Conservation (phyloP, 2,329 filamentous ascomycete genomes). For the Nemania serpens region DNA sequence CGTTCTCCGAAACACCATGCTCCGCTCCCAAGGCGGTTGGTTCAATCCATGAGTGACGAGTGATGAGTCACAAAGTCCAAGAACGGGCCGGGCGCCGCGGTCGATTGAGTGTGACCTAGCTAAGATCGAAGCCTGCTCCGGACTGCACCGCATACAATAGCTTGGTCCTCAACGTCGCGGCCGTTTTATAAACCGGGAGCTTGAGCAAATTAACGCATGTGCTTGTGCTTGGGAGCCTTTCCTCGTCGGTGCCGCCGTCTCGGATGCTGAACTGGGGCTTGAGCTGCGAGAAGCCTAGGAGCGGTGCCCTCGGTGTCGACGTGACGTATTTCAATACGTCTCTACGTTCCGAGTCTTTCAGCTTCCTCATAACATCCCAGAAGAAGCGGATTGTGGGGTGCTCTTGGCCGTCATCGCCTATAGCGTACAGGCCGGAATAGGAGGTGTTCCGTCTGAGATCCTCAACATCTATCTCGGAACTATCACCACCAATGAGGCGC, state of each 20-base stretch:
- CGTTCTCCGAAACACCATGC: background rate
- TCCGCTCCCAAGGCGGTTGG: background rate
- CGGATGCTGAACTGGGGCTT: slow-evolving; percentile 88
- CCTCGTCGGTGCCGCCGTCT: slow-evolving; percentile 77
- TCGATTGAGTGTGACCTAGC: slow-evolving; percentile 43
- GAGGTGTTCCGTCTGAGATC: slow-evolving; percentile 83
- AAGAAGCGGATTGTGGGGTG: slow-evolving; percentile 86
- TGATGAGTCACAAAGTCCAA: background rate
- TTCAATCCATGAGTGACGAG: background rate
- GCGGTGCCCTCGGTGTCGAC: slow-evolving; percentile 84
- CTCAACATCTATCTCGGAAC: slow-evolving; percentile 81
- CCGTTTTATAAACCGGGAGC: slow-evolving; percentile 77
- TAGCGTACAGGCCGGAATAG: slow-evolving; percentile 85
- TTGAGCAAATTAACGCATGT: slow-evolving; percentile 97
- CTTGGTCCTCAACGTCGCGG: slow-evolving; percentile 72
- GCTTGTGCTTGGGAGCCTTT: slow-evolving; percentile 85
- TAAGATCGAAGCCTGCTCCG: slow-evolving; percentile 89
- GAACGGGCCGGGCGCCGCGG: background rate
- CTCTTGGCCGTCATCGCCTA: slow-evolving; percentile 87
- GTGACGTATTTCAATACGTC: slow-evolving; percentile 96
- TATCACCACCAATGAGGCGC: slow-evolving; percentile 88
- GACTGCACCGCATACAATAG: slow-evolving; percentile 87
- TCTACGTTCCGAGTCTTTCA: slow-evolving; percentile 77
- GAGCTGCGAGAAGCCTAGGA: slow-evolving; percentile 86
- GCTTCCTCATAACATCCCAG: slow-evolving; percentile 82